phyloP scores from a whole-genome alignment of 2,329 filamentous ascomycete genomes.

The Aspergillus sp. region DNA sequence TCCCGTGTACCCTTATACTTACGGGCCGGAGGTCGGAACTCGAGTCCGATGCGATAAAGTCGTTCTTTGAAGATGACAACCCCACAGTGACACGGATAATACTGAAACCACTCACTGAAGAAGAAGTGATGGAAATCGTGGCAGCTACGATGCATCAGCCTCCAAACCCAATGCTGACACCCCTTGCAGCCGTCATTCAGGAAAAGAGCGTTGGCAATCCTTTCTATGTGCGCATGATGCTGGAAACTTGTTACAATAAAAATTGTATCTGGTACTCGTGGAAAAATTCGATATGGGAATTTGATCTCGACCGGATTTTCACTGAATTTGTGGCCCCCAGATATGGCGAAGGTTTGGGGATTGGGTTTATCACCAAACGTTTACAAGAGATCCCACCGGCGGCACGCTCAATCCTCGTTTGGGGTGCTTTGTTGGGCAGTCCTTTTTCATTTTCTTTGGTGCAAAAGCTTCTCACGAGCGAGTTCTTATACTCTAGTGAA shows the following conservation, averaged over 20 bases:
- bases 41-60: conserved; percentile 44
- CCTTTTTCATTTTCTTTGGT: conserved; percentile 82
- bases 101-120: conserved; percentile 72
- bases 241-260: conserved; percentile 81
- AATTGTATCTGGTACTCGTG: conserved; percentile 91
- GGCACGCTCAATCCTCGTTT: conserved; percentile 76
- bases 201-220: conserved; percentile 87
- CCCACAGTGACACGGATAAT: conserved; percentile 67
- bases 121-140: conserved; percentile 80
- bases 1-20: conserved; percentile 79
- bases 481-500: conserved; percentile 62
- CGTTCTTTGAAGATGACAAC: conserved; percentile 46
- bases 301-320: conserved; percentile 81
- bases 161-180: conserved; percentile 67
- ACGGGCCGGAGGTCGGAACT: conserved; percentile 71
- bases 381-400: conserved; percentile 72
- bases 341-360: conserved; percentile 77
- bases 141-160: conserved; percentile 74
- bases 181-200: conserved; percentile 79
- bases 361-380: conserved; percentile 76
- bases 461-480: conserved; percentile 71
- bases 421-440: conserved; percentile 80
- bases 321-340: conserved; percentile 77
- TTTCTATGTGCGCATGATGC: conserved; percentile 88
- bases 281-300: conserved; percentile 77